phyloP scores from a whole-genome alignment of 1,139 yeast species.

The Yamadazyma triangularis region DNA sequence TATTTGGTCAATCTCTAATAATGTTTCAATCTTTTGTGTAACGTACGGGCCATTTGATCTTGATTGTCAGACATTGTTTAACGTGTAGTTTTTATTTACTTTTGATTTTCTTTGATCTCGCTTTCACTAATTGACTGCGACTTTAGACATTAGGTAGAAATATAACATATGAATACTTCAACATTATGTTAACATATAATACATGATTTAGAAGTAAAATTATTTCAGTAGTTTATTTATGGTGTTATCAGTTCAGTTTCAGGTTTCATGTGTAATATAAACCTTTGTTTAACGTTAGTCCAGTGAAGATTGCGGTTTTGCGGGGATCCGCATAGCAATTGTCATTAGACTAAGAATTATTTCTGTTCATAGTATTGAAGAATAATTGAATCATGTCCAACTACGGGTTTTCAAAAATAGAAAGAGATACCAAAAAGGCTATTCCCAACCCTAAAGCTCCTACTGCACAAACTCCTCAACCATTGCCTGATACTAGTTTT shows the following conservation, averaged over 20 bases:
- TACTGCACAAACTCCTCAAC: slow-evolving; percentile 17
- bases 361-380: too few relatives aligned
- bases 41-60: neutral
- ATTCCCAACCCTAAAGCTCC: slow-evolving; percentile 24
- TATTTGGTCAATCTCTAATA: slow-evolving; percentile 1
- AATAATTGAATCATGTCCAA: neutral
- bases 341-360: too few relatives aligned
- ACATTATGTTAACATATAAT: too few relatives aligned
- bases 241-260: too few relatives aligned
- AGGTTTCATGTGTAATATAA: too few relatives aligned
- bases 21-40: neutral
- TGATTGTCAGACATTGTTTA: neutral
- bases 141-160: neutral
- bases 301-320: too few relatives aligned
- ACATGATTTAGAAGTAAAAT: too few relatives aligned
- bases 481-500: slow-evolving; percentile 19
- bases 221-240: too few relatives aligned
- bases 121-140: too few relatives aligned
- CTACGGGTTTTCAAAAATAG: slow-evolving; percentile 30
- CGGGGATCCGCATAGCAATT: too few relatives aligned
- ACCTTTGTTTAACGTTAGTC: too few relatives aligned
- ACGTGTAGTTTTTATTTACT: neutral
- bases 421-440: slow-evolving; percentile 26
- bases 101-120: neutral
- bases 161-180: too few relatives aligned